Evolutionary conservation across 306 rosid species (phyloP).

Genomic region (Carpinus fangiana): DNA sequence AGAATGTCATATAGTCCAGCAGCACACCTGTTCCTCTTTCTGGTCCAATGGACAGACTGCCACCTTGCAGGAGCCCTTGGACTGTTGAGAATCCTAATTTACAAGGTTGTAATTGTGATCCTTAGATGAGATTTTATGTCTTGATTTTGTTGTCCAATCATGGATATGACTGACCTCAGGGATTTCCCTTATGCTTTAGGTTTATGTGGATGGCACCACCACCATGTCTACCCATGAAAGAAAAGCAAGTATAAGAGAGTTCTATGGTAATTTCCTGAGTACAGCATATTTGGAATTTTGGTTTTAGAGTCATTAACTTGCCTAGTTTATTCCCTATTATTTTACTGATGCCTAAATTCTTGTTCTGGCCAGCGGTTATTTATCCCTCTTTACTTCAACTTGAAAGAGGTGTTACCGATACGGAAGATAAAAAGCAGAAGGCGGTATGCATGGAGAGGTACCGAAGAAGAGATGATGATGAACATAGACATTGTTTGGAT

Average conservation of each 20-base stretch:
- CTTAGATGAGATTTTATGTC: not conserved
- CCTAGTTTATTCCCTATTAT: not conserved
- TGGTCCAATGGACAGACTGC: slow-evolving; percentile 97
- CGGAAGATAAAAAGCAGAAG: slow-evolving; percentile 87
- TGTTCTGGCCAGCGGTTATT: slow-evolving; percentile 64
- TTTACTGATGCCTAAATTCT: slow-evolving; percentile 31
- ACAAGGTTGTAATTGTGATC: slow-evolving; percentile 58
- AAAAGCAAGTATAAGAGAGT: slow-evolving; percentile 92
- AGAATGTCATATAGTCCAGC: slow-evolving; percentile 98
- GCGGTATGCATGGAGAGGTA: slow-evolving; percentile 84
- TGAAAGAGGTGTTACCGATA: slow-evolving; percentile 76
- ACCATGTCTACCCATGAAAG: slow-evolving; percentile 95
- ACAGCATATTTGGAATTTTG: not conserved
- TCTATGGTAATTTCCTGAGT: slow-evolving; percentile 62
- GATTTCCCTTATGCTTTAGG: slow-evolving; percentile 48
- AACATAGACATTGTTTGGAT: slow-evolving; percentile 49
- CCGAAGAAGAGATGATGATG: slow-evolving; percentile 71
- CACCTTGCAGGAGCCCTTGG: slow-evolving; percentile 95
- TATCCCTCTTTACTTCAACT: slow-evolving; percentile 93
- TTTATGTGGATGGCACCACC: slow-evolving; percentile 94
- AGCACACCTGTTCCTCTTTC: slow-evolving; percentile 85
- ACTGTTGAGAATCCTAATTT: slow-evolving; percentile 81
- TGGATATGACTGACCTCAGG: slow-evolving; percentile 25
- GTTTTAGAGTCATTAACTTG: not conserved
- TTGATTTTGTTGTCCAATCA: slow-evolving; percentile 24